Evolutionary conservation across 257 asterid genomes (phyloP).

Genomic region (Misopates orontium): DNA sequence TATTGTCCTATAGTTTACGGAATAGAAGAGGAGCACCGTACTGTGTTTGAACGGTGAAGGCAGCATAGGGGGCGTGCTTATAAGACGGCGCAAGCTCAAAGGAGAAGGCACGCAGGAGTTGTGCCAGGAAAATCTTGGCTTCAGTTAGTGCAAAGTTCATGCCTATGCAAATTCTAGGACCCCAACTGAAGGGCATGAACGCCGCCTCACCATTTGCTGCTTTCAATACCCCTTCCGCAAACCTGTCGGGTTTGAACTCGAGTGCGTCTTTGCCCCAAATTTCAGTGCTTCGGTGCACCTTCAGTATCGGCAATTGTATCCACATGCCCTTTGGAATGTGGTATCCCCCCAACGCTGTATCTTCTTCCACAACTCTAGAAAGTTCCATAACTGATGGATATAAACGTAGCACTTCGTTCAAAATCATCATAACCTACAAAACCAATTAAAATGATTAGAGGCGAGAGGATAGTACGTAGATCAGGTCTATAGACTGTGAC

Average conservation of each 20-base stretch:
- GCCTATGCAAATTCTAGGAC: slow-evolving; percentile 32
- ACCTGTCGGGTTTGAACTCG: slow-evolving; percentile 32
- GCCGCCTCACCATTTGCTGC: slow-evolving; percentile 24
- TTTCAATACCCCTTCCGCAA: slow-evolving; percentile 28
- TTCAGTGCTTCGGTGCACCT: slow-evolving; percentile 17
- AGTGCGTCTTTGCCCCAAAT: slow-evolving; percentile 33
- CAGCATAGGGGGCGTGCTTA: slow-evolving; percentile 14
- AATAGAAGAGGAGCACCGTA: slow-evolving; percentile 15
- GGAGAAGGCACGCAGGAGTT: slow-evolving; percentile 5
- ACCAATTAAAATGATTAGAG: too few relatives aligned
- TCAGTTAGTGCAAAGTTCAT: slow-evolving; percentile 25
- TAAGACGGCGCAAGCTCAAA: background rate
- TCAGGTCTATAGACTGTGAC: too few relatives aligned
- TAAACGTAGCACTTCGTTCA: slow-evolving; percentile 27
- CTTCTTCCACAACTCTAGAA: slow-evolving; percentile 13
- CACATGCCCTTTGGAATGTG: slow-evolving; percentile 17
- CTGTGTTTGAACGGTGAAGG: slow-evolving; percentile 5
- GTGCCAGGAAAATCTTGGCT: background rate
- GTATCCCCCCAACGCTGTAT: background rate
- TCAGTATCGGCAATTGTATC: slow-evolving; percentile 16
- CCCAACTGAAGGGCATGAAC: slow-evolving; percentile 32
- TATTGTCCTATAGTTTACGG: background rate
- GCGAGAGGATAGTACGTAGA: too few relatives aligned
- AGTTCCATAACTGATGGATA: slow-evolving; percentile 21
- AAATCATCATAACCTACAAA: slow-evolving; percentile 26